Percentiles rank a stretch among this genome's conserved stretches.
phyloP scores from a whole-genome alignment of 768 basidiomycete genomes.

The Boletus pseudo-olivaceus region DNA sequence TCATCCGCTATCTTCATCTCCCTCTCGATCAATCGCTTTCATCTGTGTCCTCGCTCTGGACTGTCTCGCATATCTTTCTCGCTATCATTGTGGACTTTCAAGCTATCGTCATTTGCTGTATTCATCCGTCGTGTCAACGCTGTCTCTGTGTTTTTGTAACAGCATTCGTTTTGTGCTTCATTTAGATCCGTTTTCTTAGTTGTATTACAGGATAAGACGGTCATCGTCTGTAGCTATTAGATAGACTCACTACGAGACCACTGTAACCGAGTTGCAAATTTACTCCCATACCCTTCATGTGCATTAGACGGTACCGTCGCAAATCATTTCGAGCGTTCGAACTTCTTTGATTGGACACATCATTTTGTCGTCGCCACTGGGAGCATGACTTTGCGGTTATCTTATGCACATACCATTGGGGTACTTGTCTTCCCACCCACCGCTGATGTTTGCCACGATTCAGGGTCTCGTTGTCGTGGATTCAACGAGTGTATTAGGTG shows the following conservation, averaged over 20 bases:
- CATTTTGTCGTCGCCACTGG: too few relatives aligned
- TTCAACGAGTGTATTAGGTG: too few relatives aligned
- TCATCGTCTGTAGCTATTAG: slow-evolving; percentile 7
- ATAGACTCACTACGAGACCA: not conserved
- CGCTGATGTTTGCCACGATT: too few relatives aligned
- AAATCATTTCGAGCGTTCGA: too few relatives aligned
- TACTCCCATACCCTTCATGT: too few relatives aligned
- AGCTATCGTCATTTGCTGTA: slow-evolving; percentile 11
- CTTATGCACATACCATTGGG: too few relatives aligned
- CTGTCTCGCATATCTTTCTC: slow-evolving; percentile 1
- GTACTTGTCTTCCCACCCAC: too few relatives aligned
- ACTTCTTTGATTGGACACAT: too few relatives aligned
- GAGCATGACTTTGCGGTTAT: too few relatives aligned
- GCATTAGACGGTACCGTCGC: not conserved
- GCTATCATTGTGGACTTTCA: slow-evolving; percentile 8
- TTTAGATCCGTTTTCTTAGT: not conserved
- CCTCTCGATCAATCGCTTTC: not conserved
- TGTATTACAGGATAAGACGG: too few relatives aligned
- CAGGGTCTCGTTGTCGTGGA: too few relatives aligned
- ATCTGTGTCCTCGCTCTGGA: slow-evolving; percentile 13
- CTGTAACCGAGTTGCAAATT: not conserved
- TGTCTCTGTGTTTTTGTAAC: not conserved
- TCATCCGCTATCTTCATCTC: slow-evolving; percentile 4
- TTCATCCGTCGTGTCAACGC: slow-evolving; percentile 5
- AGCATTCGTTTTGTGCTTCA: not conserved